phyloP scores from a whole-genome alignment of 306 rosid species.

The Prunus padus region DNA sequence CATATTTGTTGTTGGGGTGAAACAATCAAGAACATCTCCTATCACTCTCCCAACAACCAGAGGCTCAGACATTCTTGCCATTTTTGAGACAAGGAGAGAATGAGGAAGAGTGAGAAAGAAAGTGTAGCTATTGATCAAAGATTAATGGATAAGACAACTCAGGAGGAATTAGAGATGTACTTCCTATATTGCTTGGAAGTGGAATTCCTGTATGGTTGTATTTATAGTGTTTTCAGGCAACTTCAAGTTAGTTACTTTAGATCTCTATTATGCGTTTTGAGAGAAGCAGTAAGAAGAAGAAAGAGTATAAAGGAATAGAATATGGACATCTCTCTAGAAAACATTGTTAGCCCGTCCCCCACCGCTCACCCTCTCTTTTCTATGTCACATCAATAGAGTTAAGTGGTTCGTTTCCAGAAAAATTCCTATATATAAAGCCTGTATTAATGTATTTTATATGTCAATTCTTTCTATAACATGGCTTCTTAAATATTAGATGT shows the following conservation, averaged over 20 bases:
- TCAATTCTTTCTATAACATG: too few species aligned
- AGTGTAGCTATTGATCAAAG: not conserved
- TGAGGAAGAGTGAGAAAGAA: not conserved
- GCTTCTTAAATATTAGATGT: too few species aligned
- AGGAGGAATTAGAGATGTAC: not conserved
- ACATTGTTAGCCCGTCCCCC: slow-evolving; percentile 8
- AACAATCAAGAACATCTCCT: slow-evolving; percentile 81
- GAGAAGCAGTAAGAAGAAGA: not conserved
- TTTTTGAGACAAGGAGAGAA: slow-evolving; percentile 12
- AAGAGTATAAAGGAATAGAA: not conserved
- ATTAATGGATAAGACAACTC: not conserved
- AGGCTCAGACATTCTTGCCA: slow-evolving; percentile 60
- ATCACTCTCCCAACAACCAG: slow-evolving; percentile 72
- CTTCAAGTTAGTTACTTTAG: not conserved
- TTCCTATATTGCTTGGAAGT: not conserved
- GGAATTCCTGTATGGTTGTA: not conserved
- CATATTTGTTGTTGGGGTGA: slow-evolving; percentile 56
- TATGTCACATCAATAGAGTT: slow-evolving; percentile 9
- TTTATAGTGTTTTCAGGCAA: slow-evolving; percentile 11
- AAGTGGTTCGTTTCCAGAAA: slow-evolving; percentile 7
- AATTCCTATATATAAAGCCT: not conserved
- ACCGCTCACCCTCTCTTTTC: slow-evolving; percentile 4
- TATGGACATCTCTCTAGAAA: not conserved
- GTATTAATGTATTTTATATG: not conserved
- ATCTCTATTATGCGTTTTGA: not conserved